Base-by-base conservation (phyloP, 345 rosid species). In the Syzygium oleosum region DNA sequence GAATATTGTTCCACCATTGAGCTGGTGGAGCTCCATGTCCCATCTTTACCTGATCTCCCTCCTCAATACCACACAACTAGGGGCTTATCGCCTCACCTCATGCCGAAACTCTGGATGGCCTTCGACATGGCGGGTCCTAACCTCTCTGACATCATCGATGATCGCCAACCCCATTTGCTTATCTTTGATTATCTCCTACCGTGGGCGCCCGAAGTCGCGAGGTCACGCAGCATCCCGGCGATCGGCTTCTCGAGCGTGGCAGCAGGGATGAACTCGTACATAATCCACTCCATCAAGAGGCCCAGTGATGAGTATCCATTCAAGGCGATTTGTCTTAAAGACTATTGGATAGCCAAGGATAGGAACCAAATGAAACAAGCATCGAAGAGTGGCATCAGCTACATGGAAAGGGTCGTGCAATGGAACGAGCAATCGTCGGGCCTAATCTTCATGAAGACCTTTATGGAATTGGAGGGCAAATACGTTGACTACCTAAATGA, bases 21-120 rank as follows among this genome's bases (percentile, higher is more conserved):
- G 31, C 85, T 94, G 38, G 55, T 89, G 3, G 93, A 94, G 12
- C 89, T 94, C 41, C 87, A 88, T 19, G 91, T 92, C 34, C 92
- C 91, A 0, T 65, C 89, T 3, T 83, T 85, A 52, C 93, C 92
- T 3, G 80, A 90, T 5, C 93, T 93, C 85, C 95, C 95, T 85
- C 93, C 92, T 31, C 91, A 90, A 9, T 52, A 68, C 85, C 92
- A 93, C 91, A 92, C 94, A 22, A 90, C 94, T 56, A 91, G 86
- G 31, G 92, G 89, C 53, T 61, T 91, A n/a, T 91, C 90, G 0
- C 90, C 84, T n/a, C 90, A 89, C 85, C 93, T 93, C 86, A 87
- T 90, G 89, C 43, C 85, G 19, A 86, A 89, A 34, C 92, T 93
- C 56, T 17, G 85, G 52, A 52, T 38, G 29, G 88, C 92, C 51